These are phyloP conservation scores for Athelia psychrophila DNA, from an alignment of 1,284 basidiomycete genomes.

Conservation along the genomic window DNA sequence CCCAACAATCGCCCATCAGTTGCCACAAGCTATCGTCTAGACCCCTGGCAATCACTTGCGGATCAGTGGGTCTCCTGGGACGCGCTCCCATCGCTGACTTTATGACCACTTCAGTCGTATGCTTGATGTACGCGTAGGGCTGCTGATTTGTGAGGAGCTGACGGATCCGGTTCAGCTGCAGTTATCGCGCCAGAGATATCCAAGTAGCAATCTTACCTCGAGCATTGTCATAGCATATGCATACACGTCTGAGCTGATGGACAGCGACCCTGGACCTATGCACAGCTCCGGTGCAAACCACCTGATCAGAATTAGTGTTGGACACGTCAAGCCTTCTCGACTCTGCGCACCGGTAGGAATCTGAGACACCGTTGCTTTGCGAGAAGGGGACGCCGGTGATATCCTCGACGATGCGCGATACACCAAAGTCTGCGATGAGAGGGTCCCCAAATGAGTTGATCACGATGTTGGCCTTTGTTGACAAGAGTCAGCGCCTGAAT, in stretches of 20 bases:
- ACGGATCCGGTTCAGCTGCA: neutral
- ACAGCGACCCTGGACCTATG: conserved; percentile 43
- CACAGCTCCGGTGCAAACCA: conserved; percentile 61
- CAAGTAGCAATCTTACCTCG: conserved; percentile 33
- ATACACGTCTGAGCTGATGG: conserved; percentile 48
- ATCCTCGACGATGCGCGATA: conserved; percentile 57
- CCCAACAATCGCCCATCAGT: conserved; percentile 44
- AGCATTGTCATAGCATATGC: conserved; percentile 53
- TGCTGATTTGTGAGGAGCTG: conserved; percentile 50
- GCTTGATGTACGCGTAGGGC: conserved; percentile 44
- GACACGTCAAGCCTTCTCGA: neutral
- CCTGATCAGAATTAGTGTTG: neutral
- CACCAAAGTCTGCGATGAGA: conserved; percentile 55
- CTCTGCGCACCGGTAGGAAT: conserved; percentile 34
- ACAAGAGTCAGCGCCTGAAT: neutral
- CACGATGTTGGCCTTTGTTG: conserved; percentile 47
- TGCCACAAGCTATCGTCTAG: conserved; percentile 46
- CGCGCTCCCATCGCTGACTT: conserved; percentile 36
- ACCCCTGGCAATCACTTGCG: conserved; percentile 35
- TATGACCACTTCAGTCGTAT: conserved; percentile 48
- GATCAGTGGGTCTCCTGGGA: conserved; percentile 38
- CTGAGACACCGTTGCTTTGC: conserved; percentile 46
- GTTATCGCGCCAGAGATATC: neutral
- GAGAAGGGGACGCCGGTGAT: conserved; percentile 51
- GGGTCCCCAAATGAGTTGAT: conserved; percentile 44